Percentiles rank a stretch among this genome's conserved stretches.
phyloP scores from a whole-genome alignment of 2,329 filamentous ascomycete genomes.

The Paecilomyces variotii region DNA sequence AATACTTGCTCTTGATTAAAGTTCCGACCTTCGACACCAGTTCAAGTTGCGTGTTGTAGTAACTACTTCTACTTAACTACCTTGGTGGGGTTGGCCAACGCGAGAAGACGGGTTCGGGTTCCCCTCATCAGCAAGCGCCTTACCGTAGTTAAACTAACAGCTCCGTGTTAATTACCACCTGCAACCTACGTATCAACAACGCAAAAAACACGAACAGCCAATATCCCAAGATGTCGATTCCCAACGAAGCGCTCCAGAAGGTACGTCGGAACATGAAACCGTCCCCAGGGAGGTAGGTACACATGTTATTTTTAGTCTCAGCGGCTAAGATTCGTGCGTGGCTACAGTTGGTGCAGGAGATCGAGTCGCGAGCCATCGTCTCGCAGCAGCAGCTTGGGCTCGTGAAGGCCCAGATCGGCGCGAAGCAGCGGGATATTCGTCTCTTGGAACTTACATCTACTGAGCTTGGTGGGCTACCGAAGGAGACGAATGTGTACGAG shows the following conservation, averaged over 20 bases:
- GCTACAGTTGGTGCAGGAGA: conserved; percentile 76
- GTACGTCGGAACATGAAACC: neutral
- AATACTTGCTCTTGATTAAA: too few relatives aligned
- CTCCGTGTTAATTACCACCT: neutral
- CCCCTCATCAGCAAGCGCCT: neutral
- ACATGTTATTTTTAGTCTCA: neutral
- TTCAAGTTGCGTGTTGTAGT: too few relatives aligned
- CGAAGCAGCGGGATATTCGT: conserved; percentile 81
- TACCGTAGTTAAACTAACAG: neutral
- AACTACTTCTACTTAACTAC: too few relatives aligned
- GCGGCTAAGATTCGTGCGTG: neutral
- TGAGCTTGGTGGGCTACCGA: conserved; percentile 69
- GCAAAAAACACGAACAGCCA: neutral
- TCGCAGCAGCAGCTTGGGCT: conserved; percentile 89
- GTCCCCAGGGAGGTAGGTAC: neutral
- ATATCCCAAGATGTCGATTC: conserved; percentile 16
- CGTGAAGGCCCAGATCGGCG: conserved; percentile 72
- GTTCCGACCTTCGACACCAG: too few relatives aligned
- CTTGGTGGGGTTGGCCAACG: neutral
- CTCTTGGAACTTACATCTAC: conserved; percentile 79
- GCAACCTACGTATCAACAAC: neutral
- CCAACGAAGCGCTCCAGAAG: conserved; percentile 24
- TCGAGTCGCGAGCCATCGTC: conserved; percentile 78
- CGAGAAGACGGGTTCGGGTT: neutral
- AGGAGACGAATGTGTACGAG: conserved; percentile 78